A percentile compares a stretch with the other conserved stretches of the same genome.
Conservation (phyloP, 805 yeast genomes). For the Hanseniaspora hatyaiensis region DNA sequence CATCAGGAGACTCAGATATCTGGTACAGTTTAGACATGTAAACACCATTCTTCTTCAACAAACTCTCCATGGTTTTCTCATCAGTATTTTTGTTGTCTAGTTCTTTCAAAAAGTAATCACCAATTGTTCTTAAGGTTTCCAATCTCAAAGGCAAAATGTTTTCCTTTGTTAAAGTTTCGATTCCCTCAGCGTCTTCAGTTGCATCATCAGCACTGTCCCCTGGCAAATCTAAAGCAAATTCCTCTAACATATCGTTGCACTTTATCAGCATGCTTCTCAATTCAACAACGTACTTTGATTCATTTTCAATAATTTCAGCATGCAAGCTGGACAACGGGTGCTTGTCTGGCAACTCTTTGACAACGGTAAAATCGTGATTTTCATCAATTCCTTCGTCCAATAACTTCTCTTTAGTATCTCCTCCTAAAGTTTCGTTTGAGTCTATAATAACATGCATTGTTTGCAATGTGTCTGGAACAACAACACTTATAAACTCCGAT, state of each 20-base stretch:
- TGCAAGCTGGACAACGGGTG: slow-evolving; percentile 42
- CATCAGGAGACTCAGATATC: slow-evolving; percentile 37
- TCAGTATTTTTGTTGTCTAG: slow-evolving; percentile 10
- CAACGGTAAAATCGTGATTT: slow-evolving; percentile 22
- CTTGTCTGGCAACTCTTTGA: slow-evolving; percentile 29
- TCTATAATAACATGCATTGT: slow-evolving; percentile 58
- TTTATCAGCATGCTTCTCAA: slow-evolving; percentile 13
- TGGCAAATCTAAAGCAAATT: background rate
- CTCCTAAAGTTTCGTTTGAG: slow-evolving; percentile 55
- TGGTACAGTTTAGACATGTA: slow-evolving; percentile 15
- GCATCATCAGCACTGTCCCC: background rate
- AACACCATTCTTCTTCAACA: slow-evolving; percentile 12
- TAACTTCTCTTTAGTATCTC: slow-evolving; percentile 39
- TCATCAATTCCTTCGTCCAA: slow-evolving; percentile 43
- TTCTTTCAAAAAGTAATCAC: slow-evolving; percentile 14
- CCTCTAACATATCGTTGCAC: slow-evolving; percentile 3
- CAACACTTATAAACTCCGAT: slow-evolving; percentile 19
- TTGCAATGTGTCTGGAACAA: slow-evolving; percentile 42
- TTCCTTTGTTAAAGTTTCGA: slow-evolving; percentile 3
- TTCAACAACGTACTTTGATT: slow-evolving; percentile 28
- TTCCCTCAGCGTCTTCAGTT: background rate
- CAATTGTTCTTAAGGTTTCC: slow-evolving; percentile 14
- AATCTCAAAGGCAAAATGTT: slow-evolving; percentile 8
- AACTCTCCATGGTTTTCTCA: slow-evolving; percentile 9
- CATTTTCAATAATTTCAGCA: slow-evolving; percentile 52